Evolutionary conservation across 305 asterid genomes (phyloP).

Genomic region (Fraxinus paxiana): DNA sequence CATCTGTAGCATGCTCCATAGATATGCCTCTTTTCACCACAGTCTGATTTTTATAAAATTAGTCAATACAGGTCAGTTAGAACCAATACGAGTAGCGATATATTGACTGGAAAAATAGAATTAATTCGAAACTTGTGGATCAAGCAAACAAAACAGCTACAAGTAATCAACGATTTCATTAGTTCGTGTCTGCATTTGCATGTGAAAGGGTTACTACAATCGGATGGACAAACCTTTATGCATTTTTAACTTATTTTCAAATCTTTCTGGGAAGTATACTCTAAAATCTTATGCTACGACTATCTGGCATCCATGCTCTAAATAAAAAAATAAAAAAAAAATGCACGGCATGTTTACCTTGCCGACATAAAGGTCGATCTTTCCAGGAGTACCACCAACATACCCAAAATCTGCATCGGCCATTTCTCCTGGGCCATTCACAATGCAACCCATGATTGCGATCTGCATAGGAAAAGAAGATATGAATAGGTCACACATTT

Average conservation of each 20-base stretch:
- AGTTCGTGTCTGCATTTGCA: not conserved
- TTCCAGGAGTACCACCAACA: slow-evolving; percentile 99
- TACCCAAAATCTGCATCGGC: slow-evolving; percentile 99
- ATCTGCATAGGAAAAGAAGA: slow-evolving; percentile 45
- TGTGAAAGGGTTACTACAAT: not conserved
- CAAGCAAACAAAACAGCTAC: not conserved
- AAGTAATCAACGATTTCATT: not conserved
- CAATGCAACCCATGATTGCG: slow-evolving; percentile 99
- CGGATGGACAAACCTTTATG: not conserved
- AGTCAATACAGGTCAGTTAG: not conserved
- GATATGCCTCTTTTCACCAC: slow-evolving; percentile 76
- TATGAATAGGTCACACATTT: not conserved
- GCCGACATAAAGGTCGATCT: slow-evolving; percentile 95
- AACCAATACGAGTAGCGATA: not conserved
- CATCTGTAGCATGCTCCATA: slow-evolving; percentile 82
- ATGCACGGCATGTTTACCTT: slow-evolving; percentile 45
- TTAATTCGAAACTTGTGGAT: not conserved
- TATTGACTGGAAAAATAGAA: not conserved
- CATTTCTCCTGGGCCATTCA: slow-evolving; percentile 99
- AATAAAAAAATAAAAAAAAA: not conserved
- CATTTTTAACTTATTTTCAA: not conserved
- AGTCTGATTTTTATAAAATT: slow-evolving; percentile 34
- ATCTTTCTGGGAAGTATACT: not conserved
- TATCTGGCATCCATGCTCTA: not conserved
- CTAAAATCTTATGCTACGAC: not conserved